Conservation (phyloP, 2,329 filamentous ascomycete genomes). For the Trematosphaeria pertusa region DNA sequence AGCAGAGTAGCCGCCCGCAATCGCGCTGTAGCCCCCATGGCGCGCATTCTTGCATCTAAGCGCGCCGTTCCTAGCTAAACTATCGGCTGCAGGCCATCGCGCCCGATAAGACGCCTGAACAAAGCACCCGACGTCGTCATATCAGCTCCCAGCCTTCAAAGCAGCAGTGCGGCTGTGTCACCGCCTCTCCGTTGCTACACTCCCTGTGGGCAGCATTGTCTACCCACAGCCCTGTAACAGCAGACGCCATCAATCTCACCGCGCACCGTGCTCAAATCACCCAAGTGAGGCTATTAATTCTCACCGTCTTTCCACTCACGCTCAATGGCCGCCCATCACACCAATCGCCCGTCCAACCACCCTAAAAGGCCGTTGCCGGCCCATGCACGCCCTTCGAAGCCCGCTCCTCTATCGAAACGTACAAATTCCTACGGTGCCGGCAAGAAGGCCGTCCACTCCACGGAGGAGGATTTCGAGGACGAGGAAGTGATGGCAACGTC, state of each 20-base stretch:
- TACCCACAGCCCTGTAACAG: constrained; percentile 20
- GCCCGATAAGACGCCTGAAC: constrained; percentile 47
- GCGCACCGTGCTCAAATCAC: constrained; percentile 40
- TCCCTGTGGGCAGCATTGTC: constrained; percentile 29
- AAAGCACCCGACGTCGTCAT: constrained; percentile 46
- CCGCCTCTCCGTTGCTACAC: constrained; percentile 42
- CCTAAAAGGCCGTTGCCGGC: constrained; percentile 45
- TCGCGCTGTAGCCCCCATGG: constrained; percentile 8
- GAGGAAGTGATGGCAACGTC: constrained; percentile 59
- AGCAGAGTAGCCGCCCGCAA: constrained; percentile 10
- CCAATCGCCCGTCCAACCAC: constrained; percentile 41
- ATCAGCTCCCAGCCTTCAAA: constrained; percentile 34
- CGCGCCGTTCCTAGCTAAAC: constrained; percentile 44
- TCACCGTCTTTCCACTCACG: constrained; percentile 41
- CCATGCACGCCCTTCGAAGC: constrained; percentile 43
- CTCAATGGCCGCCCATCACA: constrained; percentile 44
- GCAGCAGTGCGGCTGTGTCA: constrained; percentile 43
- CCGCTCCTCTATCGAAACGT: constrained; percentile 44
- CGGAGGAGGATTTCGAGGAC: constrained; percentile 48
- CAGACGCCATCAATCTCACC: constrained; percentile 23
- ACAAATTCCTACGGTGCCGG: constrained; percentile 34
- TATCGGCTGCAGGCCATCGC: constrained; percentile 37
- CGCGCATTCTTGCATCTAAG: constrained; percentile 10
- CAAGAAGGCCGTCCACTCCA: constrained; percentile 38
- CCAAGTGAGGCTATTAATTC: constrained; percentile 42